Conservation (phyloP, 805 yeast genomes). For the Metschnikowia kunwiensis region DNA sequence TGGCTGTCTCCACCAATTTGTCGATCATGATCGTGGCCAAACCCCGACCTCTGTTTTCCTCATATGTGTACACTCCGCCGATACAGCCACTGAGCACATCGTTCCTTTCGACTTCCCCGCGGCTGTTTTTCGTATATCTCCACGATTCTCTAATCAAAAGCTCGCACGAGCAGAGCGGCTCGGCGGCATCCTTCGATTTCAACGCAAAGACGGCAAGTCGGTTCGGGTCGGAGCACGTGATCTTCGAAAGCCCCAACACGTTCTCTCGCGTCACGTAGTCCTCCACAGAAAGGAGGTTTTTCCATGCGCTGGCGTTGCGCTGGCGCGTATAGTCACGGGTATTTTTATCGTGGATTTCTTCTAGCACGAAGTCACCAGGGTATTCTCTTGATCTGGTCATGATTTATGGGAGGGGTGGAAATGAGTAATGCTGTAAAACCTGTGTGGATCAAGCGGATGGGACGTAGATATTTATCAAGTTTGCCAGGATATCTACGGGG, state of each 20-base stretch:
- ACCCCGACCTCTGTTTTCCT: constrained; percentile 36
- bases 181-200: constrained; percentile 18
- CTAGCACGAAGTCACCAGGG: constrained; percentile 17
- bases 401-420: too few species aligned
- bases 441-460: too few species aligned
- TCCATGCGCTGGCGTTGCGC: constrained; percentile 38
- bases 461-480: too few species aligned
- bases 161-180: constrained; percentile 34
- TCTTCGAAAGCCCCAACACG: constrained; percentile 26
- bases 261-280: constrained; percentile 37
- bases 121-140: constrained; percentile 20
- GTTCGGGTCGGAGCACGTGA: constrained; percentile 19
- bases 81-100: constrained; percentile 34
- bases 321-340: constrained; percentile 31
- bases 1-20: constrained; percentile 28
- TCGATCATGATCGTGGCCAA: constrained; percentile 40
- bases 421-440: too few species aligned
- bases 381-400: constrained; percentile 8
- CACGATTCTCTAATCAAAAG: constrained; percentile 30
- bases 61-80: constrained; percentile 42
- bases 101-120: constrained; percentile 17
- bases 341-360: constrained; percentile 22
- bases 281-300: constrained; percentile 29
- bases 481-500: too few species aligned
- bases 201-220: constrained; percentile 27